Base-by-base conservation (phyloP, 148 eudicot species). In the Bassia scoparia region DNA sequence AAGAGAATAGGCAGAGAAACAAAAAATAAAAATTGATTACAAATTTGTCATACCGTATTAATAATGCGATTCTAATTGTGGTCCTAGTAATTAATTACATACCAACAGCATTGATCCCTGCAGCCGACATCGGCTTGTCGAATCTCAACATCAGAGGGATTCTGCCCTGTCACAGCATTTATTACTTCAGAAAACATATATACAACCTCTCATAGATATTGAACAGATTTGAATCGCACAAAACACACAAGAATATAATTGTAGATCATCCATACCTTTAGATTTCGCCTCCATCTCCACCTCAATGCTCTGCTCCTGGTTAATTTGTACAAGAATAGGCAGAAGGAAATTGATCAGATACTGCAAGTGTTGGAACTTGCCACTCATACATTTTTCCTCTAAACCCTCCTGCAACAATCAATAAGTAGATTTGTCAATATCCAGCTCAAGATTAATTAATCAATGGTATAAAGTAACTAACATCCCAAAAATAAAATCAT, bases 311-410 rank as follows among this genome's bases (percentile, higher is more conserved):
- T 88, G 96, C 58, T 83, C 87, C 73, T 52, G 64, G 73, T 89
- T 95, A 62, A 89, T 79, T 82, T 80, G 77, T 73, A 79, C 83
- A 56, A 95, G 84, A 46, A 89, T 74, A 34, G 99, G 99, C 73
- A 91, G 90, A 58, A 95, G 93, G 81, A 76, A 77, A 81, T 64
- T 53, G 50, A 95, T 83, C 74, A 89, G 67, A 81, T 95, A 91
- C 68, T 79, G 88, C 71, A 88, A 84, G 69, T 73, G 84, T n/a
- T 84, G 79, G 58, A 82, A 74, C 71, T 82, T 87, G 79, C 65
- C 72, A 62, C 85, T 73, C 69, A 65, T 83, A 74, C 52, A 74
- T 72, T 60, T 78, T 33, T 75, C 79, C 68, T 78, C 79, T 46
- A 21, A 52, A 48, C 31, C 73, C 35, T 84, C 88, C 96, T 90